These are phyloP conservation scores for Tylopilus felleus DNA, from an alignment of 768 basidiomycete species.

Conservation along the genomic window DNA sequence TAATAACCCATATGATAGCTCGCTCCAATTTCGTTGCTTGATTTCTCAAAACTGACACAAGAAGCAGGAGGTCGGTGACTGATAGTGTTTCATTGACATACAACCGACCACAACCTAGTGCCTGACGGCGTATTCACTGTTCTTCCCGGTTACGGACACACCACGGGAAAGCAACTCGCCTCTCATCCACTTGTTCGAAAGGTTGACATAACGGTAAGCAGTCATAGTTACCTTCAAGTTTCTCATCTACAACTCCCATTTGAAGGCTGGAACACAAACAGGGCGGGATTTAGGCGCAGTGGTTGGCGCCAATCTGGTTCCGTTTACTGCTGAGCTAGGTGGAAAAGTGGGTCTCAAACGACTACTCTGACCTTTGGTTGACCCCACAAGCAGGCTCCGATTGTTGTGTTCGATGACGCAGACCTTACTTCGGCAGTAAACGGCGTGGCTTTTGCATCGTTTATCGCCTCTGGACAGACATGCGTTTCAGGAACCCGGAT, in stretches of 20 bases:
- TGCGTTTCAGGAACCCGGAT: constrained; percentile 91
- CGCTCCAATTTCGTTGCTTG: constrained; percentile 76
- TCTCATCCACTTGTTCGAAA: constrained; percentile 68
- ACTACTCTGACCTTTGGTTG: not conserved
- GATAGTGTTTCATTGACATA: not conserved
- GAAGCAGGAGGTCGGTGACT: constrained; percentile 59
- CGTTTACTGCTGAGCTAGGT: constrained; percentile 81
- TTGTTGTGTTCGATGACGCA: constrained; percentile 77
- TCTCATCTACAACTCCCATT: not conserved
- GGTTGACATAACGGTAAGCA: constrained; percentile 76
- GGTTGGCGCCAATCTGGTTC: constrained; percentile 69
- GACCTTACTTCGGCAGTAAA: constrained; percentile 74
- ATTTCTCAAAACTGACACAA: constrained; percentile 64
- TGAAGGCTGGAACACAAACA: constrained; percentile 72
- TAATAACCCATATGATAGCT: constrained; percentile 37
- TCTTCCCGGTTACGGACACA: constrained; percentile 66
- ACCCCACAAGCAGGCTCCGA: constrained; percentile 55
- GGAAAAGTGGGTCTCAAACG: constrained; percentile 56
- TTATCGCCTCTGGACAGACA: constrained; percentile 86
- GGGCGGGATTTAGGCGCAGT: constrained; percentile 71
- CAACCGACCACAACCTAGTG: constrained; percentile 42
- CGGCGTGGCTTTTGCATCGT: constrained; percentile 79
- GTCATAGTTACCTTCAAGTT: not conserved
- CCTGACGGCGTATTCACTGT: constrained; percentile 71
- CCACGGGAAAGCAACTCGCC: constrained; percentile 62